These are phyloP conservation scores for Rhytidhysteron rufulum DNA, from an alignment of 2,329 filamentous ascomycete species.

Conservation along the genomic window DNA sequence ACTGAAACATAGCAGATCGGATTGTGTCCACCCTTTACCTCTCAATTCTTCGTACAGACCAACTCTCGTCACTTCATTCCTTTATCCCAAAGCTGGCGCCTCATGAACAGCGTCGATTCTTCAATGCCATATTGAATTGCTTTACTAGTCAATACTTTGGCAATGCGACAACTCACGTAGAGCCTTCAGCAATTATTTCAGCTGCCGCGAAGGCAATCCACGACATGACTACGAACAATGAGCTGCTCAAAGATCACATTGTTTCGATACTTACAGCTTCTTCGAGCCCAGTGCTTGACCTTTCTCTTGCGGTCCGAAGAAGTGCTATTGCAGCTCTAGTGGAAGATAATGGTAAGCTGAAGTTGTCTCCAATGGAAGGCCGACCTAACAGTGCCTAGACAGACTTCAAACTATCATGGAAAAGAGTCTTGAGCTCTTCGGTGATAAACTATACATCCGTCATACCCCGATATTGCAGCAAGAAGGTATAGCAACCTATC, in stretches of 20 bases:
- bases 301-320: slow-evolving; percentile 27
- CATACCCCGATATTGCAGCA: slow-evolving; percentile 83
- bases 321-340: slow-evolving; percentile 40
- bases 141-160: slow-evolving; percentile 20
- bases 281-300: slow-evolving; percentile 20
- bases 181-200: slow-evolving; percentile 17
- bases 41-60: not conserved
- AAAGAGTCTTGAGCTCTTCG: slow-evolving; percentile 69
- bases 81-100: slow-evolving; percentile 43
- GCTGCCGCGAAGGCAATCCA: slow-evolving; percentile 20
- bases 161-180: slow-evolving; percentile 7
- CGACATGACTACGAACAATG: slow-evolving; percentile 21
- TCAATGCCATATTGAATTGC: slow-evolving; percentile 30
- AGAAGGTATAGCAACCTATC: slow-evolving; percentile 58
- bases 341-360: slow-evolving; percentile 35
- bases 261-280: slow-evolving; percentile 39
- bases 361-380: slow-evolving; percentile 36
- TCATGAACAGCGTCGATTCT: slow-evolving; percentile 47
- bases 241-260: slow-evolving; percentile 26
- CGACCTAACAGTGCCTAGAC: slow-evolving; percentile 14
- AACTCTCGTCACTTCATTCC: slow-evolving; percentile 25
- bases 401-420: slow-evolving; percentile 59
- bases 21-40: slow-evolving; percentile 2
- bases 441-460: slow-evolving; percentile 80
- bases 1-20: slow-evolving; percentile 10